Evolutionary conservation across 2,329 filamentous ascomycete species (phyloP), one percentile per base, ranked within the genome.

Genomic region (Ceratocystiopsis minuta): DNA sequence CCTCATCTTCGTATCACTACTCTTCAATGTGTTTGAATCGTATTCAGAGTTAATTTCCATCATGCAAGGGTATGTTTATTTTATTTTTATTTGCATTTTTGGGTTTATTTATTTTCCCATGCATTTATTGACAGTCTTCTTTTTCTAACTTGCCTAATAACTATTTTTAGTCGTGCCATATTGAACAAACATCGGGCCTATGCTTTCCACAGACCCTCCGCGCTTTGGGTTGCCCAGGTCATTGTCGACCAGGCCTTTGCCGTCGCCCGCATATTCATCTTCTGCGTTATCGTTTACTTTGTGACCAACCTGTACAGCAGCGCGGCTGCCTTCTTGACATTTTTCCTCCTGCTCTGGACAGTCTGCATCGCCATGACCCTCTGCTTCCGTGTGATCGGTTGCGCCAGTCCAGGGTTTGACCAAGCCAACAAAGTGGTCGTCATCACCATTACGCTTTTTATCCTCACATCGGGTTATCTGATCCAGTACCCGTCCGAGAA

Each of bases 11-110:
- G 75, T 86, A 42, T 66, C 80, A 17, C 69, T 92, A 2, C 61
- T 92, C 5, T 88, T 88, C 67, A 88, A 88, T 56, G 80, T 80
- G n/a, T 88, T 92, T 58, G 78, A 85, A 53, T 81, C 84, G 18
- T 87, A 90, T 54, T 73, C 78, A 0, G 84, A 92, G 56, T 60
- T 93, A 0, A 79, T 70, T 0, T 68, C 70, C 12, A 80, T 79
- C 2, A 88, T 90, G 80, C 24, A 45, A 5, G 47, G 46, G 42
- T 43, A 17, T 9, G 28, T 24, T 11, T n/a, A 6, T 17, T 17
- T 39, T 33, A 38, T 24, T 24, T 16, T 34, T 20, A 20, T 28
- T 6, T 28, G 7, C 24, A 9, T 10, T 28, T 28, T 2, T 28
- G 24, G 7, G 5, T 28, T 28, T 10, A 28, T 10, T 28, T 6